Conservation (phyloP, 805 yeast species). For the Wickerhamiella hasegawae region DNA sequence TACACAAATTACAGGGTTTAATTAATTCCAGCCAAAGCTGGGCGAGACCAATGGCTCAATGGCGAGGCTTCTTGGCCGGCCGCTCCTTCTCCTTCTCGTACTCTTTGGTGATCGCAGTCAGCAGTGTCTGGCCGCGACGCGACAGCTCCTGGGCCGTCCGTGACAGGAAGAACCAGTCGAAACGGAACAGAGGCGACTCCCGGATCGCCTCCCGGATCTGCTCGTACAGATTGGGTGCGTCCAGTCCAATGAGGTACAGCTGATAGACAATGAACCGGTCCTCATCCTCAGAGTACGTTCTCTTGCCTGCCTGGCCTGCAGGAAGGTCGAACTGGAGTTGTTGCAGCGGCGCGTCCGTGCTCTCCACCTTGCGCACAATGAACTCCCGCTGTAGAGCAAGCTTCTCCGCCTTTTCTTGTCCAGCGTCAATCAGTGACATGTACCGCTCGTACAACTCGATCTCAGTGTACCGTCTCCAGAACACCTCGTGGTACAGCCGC, state of each 20-base stretch:
- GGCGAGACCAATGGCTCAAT: too few species aligned
- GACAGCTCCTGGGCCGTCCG: constrained; percentile 63
- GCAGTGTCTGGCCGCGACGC: constrained; percentile 65
- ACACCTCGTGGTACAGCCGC: constrained; percentile 54
- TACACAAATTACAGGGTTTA: too few species aligned
- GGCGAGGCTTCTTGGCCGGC: neutral
- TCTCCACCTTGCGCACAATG: constrained; percentile 55
- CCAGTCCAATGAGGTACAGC: constrained; percentile 66
- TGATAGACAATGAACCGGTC: constrained; percentile 76
- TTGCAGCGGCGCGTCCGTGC: constrained; percentile 60
- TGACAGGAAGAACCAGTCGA: constrained; percentile 76
- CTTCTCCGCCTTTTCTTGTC: constrained; percentile 67
- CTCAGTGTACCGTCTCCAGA: constrained; percentile 65
- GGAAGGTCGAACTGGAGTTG: constrained; percentile 60
- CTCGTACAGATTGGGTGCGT: constrained; percentile 64
- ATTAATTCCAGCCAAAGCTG: too few species aligned
- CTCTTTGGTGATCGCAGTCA: constrained; percentile 64
- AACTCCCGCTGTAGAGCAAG: constrained; percentile 60
- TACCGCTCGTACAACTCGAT: constrained; percentile 84
- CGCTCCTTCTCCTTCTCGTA: constrained; percentile 9
- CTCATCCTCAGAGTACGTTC: constrained; percentile 72
- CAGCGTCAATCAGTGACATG: constrained; percentile 64
- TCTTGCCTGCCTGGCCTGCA: constrained; percentile 45
- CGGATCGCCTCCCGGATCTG: constrained; percentile 58
- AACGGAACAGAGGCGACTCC: constrained; percentile 60